phyloP scores from a whole-genome alignment of 1,284 basidiomycete genomes.

The Boletellus deceptivus region DNA sequence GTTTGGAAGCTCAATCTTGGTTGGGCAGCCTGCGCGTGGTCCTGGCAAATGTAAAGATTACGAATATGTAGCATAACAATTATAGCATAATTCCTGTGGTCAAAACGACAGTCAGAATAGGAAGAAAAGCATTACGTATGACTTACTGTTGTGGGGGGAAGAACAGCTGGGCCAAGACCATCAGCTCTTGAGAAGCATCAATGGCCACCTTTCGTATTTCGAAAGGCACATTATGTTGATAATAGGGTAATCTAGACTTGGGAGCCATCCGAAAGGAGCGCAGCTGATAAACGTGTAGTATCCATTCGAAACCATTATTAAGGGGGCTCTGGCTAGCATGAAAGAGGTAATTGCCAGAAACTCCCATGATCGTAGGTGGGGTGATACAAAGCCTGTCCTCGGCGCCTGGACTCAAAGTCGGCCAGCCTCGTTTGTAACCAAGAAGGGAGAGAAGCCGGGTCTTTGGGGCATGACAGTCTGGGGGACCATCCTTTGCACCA shows the following conservation, averaged over 20 bases:
- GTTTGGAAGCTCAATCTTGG: constrained; percentile 30
- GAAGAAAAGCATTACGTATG: constrained; percentile 5
- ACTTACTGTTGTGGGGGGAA: constrained; percentile 23
- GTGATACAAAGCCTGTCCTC: constrained; percentile 47
- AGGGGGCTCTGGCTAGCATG: constrained; percentile 45
- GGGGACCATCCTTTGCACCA: constrained; percentile 54
- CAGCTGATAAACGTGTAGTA: constrained; percentile 51
- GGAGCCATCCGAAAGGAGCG: constrained; percentile 51
- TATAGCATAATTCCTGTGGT: constrained; percentile 27
- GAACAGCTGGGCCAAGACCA: constrained; percentile 45
- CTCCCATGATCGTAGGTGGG: constrained; percentile 42
- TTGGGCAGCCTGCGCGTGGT: constrained; percentile 28
- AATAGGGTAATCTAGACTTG: constrained; percentile 45
- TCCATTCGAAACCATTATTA: constrained; percentile 36
- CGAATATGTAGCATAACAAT: constrained; percentile 29
- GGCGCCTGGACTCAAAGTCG: constrained; percentile 46
- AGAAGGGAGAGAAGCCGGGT: constrained; percentile 48
- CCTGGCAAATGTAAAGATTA: constrained; percentile 26
- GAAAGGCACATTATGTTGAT: constrained; percentile 46
- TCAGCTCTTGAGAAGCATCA: constrained; percentile 48
- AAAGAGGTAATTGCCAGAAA: constrained; percentile 52
- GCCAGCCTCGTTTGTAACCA: constrained; percentile 53
- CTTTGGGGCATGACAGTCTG: constrained; percentile 37
- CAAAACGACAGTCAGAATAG: not conserved
- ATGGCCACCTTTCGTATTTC: constrained; percentile 49